Evolutionary conservation across 257 asterid species (phyloP), one percentile per base, ranked within the genome.

Genomic region (Plantago elongata): DNA sequence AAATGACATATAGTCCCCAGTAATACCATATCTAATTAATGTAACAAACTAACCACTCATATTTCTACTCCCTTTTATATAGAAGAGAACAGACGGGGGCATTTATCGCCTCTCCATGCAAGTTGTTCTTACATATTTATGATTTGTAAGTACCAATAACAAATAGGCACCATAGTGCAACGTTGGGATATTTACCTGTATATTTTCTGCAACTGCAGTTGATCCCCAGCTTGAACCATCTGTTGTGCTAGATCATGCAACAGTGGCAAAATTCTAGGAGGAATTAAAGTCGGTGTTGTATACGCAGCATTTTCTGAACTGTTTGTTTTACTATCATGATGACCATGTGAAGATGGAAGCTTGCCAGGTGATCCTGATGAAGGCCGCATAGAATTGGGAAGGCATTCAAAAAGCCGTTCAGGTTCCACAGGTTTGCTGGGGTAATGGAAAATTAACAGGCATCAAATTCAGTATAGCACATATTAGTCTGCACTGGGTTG

Each of bases 391-490:
- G 97, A 87, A 84, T 77, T 87, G 70, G 99, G 99, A 62, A 93
- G 99, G 74, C 99, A 83, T 77, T 89, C 99, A 81, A 93, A 93
- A 66, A 93, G 99, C 51, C 94, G 80, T 75, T 93, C 97, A n/a
- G 99, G 99, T 75, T 93, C 99, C 65, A 93, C 93, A 60, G 99
- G 84, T 73, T 93, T 93, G 85, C 97, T 93, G 92, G 59, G 77
- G 68, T 61, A 45, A 64, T 65, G 56, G 69, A 52, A 27, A 61
- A 57, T 34, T 5, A 40, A 40, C 22, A 58, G 47, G 18, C 37
- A 58, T 16, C 12, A 40, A 13, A 3, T 10, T 58, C 13, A 9
- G 48, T 18, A 14, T 16, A 57, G 40, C 38, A 56, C 52, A 47
- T 62, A 61, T 43, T 13, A 18, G 13, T 18, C 45, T 34, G 37